Percentiles rank a stretch among this genome's conserved stretches.
phyloP scores from a whole-genome alignment of 2,329 filamentous ascomycete species.

The Cercospora beticola region DNA sequence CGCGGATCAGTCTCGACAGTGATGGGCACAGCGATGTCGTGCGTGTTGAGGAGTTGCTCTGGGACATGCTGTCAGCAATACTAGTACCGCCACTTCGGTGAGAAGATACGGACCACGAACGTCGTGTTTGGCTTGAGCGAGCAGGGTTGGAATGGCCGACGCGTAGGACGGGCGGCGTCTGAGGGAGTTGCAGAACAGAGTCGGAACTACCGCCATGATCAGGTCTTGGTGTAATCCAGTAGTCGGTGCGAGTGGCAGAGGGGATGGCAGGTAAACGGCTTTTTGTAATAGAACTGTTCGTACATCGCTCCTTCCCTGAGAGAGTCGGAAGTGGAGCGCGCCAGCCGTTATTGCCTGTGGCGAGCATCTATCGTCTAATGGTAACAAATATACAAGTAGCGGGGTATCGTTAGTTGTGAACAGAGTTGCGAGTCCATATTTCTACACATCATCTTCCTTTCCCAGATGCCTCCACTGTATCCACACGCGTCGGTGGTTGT shows the following conservation, averaged over 20 bases:
- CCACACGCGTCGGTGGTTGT: conserved; percentile 20
- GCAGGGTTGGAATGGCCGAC: conserved; percentile 39
- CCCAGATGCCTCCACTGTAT: conserved; percentile 25
- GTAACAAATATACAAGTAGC: conserved; percentile 13
- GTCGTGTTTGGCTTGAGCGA: conserved; percentile 19
- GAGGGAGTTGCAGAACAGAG: conserved; percentile 46
- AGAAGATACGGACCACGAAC: conserved; percentile 35
- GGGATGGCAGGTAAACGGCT: not conserved
- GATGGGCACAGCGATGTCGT: conserved; percentile 39
- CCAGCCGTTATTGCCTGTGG: not conserved
- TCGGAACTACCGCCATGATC: conserved; percentile 2
- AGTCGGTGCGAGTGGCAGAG: not conserved
- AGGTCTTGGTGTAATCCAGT: not conserved
- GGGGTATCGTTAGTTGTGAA: conserved; percentile 21
- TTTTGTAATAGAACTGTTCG: not conserved
- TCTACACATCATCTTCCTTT: conserved; percentile 28
- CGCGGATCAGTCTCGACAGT: conserved; percentile 3
- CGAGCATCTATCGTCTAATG: not conserved
- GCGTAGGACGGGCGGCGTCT: conserved; percentile 42
- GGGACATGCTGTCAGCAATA: not conserved
- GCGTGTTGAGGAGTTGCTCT: conserved; percentile 40
- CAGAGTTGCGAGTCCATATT: conserved; percentile 17
- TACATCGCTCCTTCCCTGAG: not conserved
- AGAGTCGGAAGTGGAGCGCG: not conserved
- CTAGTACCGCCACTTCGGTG: not conserved